Percentiles rank a stretch among this genome's conserved stretches.
These are phyloP conservation scores for Plasmodium reichenowi DNA, from an alignment of 169 alveolate species.

Conservation along the genomic window DNA sequence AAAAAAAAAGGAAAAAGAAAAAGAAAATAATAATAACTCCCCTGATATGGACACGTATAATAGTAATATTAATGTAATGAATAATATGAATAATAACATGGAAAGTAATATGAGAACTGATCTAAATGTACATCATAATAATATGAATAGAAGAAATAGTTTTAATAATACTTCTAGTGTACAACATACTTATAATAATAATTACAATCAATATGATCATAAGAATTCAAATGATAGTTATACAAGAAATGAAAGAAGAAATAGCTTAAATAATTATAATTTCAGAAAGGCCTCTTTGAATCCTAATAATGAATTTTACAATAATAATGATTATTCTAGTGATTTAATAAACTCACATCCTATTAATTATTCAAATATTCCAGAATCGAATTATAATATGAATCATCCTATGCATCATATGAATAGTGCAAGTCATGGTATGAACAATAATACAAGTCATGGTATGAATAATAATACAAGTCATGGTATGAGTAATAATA, in stretches of 20 bases:
- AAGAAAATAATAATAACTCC: conserved; percentile 2
- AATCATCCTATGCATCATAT: too few species aligned
- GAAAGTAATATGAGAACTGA: background rate
- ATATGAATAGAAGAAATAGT: conserved; percentile 12
- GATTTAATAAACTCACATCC: too few species aligned
- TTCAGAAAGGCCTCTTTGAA: background rate
- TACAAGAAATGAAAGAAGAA: conserved; percentile 11
- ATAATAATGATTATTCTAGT: too few species aligned
- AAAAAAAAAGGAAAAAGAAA: background rate
- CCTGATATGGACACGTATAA: background rate
- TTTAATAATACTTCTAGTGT: background rate
- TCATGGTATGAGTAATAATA: background rate
- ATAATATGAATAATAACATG: background rate
- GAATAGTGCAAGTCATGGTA: background rate
- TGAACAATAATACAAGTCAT: background rate
- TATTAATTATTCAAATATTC: too few species aligned
- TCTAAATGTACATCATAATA: background rate
- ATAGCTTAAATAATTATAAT: conserved; percentile 7
- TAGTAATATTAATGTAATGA: too few species aligned
- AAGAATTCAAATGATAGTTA: background rate
- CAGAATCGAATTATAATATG: too few species aligned
- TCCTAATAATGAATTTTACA: background rate
- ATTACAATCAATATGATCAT: background rate
- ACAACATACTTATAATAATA: background rate
- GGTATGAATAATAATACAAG: background rate